These are phyloP conservation scores for Oldenlandia corymbosa DNA, from an alignment of 257 asterid species.

Conservation along the genomic window DNA sequence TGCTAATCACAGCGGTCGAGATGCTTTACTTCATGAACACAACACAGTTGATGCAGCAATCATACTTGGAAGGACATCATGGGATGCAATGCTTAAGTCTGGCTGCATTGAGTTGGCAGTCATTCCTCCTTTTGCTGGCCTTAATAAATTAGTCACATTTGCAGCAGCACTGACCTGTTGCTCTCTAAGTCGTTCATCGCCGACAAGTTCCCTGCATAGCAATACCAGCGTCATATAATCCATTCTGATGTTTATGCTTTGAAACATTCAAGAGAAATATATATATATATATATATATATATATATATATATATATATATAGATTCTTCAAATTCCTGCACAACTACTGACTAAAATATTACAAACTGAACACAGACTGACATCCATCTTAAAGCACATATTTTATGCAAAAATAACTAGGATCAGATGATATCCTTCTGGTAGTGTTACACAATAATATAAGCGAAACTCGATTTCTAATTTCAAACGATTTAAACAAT, in stretches of 20 bases:
- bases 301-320: too few species aligned
- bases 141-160: conserved; percentile 44
- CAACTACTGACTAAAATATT: background rate
- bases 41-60: conserved; percentile 67
- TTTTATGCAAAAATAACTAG: background rate
- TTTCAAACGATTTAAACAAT: background rate
- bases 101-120: conserved; percentile 16
- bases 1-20: too few species aligned
- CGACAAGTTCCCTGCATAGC: conserved; percentile 59
- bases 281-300: too few species aligned
- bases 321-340: too few species aligned
- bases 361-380: background rate
- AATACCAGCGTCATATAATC: conserved; percentile 9
- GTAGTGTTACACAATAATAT: background rate
- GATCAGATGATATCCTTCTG: background rate
- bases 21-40: conserved; percentile 24
- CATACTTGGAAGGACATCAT: conserved; percentile 52
- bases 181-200: conserved; percentile 44
- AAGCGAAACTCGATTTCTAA: background rate
- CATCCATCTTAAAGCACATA: background rate
- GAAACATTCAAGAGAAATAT: too few species aligned
- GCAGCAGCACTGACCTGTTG: conserved; percentile 62
- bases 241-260: too few species aligned
- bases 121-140: conserved; percentile 28
- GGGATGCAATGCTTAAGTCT: conserved; percentile 2